These are phyloP conservation scores for Phytopythium helicoides DNA, from an alignment of 352 stramenopile genomes.

Conservation along the genomic window DNA sequence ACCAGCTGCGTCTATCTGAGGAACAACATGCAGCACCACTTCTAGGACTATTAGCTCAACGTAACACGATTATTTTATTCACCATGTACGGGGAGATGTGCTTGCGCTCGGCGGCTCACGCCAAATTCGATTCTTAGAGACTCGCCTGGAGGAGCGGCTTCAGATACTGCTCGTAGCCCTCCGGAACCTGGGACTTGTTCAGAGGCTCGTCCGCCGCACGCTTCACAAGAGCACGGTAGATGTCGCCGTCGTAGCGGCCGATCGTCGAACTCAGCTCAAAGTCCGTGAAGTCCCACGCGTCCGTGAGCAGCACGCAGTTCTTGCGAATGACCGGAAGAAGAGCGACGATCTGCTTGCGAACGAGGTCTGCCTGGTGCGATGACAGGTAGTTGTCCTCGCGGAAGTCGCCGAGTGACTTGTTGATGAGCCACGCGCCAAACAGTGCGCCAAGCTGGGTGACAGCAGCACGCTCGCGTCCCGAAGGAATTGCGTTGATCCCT, in stretches of 20 bases:
- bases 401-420: conserved; percentile 49
- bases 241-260: conserved; percentile 63
- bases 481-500: conserved; percentile 19
- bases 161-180: conserved; percentile 56
- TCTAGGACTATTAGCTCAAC: too few species aligned
- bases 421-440: conserved; percentile 46
- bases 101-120: too few species aligned
- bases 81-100: too few species aligned
- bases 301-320: conserved; percentile 44
- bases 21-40: too few species aligned
- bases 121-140: conserved; percentile 11
- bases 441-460: conserved; percentile 34
- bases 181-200: conserved; percentile 52
- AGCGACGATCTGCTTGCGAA: conserved; percentile 26
- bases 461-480: conserved; percentile 22
- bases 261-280: conserved; percentile 70
- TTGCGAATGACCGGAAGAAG: conserved; percentile 38
- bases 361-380: conserved; percentile 32
- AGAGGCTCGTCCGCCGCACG: conserved; percentile 51
- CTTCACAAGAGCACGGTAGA: conserved; percentile 58
- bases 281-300: conserved; percentile 39
- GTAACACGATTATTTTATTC: too few species aligned
- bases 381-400: conserved; percentile 55
- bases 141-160: conserved; percentile 34
- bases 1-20: not conserved